phyloP scores from a whole-genome alignment of 2,329 filamentous ascomycete genomes.

The Onygenales sp. region DNA sequence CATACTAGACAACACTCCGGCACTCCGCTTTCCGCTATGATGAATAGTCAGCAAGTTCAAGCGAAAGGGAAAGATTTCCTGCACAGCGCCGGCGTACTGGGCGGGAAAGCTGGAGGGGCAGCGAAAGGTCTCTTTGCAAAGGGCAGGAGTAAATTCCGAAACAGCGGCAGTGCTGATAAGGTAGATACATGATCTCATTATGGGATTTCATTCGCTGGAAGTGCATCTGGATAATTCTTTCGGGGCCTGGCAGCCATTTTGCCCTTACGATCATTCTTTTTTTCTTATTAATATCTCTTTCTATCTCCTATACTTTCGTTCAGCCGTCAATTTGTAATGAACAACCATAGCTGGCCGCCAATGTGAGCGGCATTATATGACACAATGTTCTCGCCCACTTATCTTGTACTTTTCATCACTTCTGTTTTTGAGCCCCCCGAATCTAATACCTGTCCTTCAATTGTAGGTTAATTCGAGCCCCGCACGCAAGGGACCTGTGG shows the following conservation, averaged over 20 bases:
- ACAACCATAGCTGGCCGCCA: not conserved
- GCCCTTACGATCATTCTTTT: not conserved
- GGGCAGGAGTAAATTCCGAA: conserved; percentile 71
- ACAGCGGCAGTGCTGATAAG: conserved; percentile 62
- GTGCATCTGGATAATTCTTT: not conserved
- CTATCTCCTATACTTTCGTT: conserved; percentile 3
- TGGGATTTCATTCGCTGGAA: conserved; percentile 12
- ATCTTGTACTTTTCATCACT: conserved; percentile 9
- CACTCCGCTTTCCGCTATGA: conserved; percentile 27
- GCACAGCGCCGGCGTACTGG: conserved; percentile 65
- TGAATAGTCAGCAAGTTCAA: conserved; percentile 57
- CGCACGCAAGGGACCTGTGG: not conserved
- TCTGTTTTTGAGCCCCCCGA: not conserved
- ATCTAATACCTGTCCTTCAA: conserved; percentile 10
- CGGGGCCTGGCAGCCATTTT: not conserved
- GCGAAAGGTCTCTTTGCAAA: conserved; percentile 88
- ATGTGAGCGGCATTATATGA: conserved; percentile 4
- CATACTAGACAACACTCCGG: conserved; percentile 28
- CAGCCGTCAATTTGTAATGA: conserved; percentile 4
- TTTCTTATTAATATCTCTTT: conserved; percentile 3
- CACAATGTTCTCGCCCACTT: conserved; percentile 12
- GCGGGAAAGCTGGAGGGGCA: conserved; percentile 63
- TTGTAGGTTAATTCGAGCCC: not conserved
- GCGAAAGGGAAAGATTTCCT: conserved; percentile 82
- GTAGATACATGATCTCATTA: conserved; percentile 63